Percentiles rank a stretch among this genome's conserved stretches.
Conservation (phyloP, 208 protist species). For the Leishmania major region DNA sequence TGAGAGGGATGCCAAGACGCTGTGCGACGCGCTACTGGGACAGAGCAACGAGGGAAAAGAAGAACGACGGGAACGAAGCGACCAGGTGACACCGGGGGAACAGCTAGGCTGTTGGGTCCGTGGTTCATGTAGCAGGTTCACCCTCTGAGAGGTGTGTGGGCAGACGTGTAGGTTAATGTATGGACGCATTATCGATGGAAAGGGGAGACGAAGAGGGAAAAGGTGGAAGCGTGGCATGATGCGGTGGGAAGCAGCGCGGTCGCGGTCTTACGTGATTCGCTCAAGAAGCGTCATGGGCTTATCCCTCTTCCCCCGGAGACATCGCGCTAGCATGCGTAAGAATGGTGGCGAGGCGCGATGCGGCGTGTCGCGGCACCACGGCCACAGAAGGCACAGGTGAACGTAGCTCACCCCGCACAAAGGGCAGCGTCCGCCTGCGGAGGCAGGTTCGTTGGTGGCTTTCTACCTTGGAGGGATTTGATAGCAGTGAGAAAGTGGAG, state of each 20-base stretch:
- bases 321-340: neutral
- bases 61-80: neutral
- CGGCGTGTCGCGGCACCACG: neutral
- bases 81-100: no score
- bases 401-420: no score
- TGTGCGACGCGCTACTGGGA: neutral
- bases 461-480: neutral
- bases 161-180: neutral
- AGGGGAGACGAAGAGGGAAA: neutral
- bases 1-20: neutral
- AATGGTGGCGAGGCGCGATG: neutral
- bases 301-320: neutral
- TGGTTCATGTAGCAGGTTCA: neutral
- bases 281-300: neutral
- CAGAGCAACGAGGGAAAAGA: neutral
- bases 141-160: neutral
- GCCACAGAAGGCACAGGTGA: neutral
- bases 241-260: neutral
- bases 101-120: neutral
- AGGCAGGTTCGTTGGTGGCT: neutral
- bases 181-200: neutral
- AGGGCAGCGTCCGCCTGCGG: neutral
- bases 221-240: neutral
- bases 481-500: neutral
- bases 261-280: neutral